Conservation (phyloP, 2,329 filamentous ascomycete species). For the Aureobasidium sp. region DNA sequence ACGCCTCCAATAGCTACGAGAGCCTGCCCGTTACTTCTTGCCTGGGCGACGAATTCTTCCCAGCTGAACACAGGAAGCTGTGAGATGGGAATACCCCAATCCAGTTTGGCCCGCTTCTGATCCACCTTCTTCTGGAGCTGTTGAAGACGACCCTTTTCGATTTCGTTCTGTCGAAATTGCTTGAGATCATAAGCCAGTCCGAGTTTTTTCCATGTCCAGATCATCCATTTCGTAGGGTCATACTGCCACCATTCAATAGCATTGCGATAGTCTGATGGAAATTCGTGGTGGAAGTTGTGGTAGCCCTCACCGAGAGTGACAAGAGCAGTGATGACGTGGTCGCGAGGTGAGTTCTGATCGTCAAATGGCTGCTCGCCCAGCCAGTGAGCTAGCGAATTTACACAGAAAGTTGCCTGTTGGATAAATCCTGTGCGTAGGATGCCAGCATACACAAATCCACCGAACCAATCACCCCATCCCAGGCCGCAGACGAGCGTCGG, state of each 20-base stretch:
- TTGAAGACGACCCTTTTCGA: constrained; percentile 83
- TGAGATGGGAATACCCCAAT: constrained; percentile 81
- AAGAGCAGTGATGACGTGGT: constrained; percentile 77
- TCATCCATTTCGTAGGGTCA: constrained; percentile 84
- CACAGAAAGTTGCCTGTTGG: constrained; percentile 87
- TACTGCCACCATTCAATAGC: constrained; percentile 88
- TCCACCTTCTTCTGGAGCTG: constrained; percentile 89
- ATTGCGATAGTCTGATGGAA: constrained; percentile 87
- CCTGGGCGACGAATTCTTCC: constrained; percentile 74
- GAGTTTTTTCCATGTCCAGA: constrained; percentile 75
- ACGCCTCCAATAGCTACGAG: constrained; percentile 83
- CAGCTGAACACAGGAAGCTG: constrained; percentile 78
- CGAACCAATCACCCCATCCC: constrained; percentile 71
- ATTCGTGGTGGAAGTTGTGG: constrained; percentile 95
- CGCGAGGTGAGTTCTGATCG: constrained; percentile 82
- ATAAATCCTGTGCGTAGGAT: constrained; percentile 84
- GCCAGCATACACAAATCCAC: constrained; percentile 76
- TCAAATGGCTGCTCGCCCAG: constrained; percentile 88
- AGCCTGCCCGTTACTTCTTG: constrained; percentile 68
- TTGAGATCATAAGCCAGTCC: constrained; percentile 81
- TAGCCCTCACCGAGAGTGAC: constrained; percentile 83
- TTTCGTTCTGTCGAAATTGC: constrained; percentile 85
- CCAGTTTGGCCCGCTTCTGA: constrained; percentile 70
- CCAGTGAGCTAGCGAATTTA: constrained; percentile 90
- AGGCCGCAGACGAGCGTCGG: constrained; percentile 68